Evolutionary conservation across 352 stramenopile species (phyloP), one percentile per base, ranked within the genome.

Genomic region (Phytophthora nicotianae): DNA sequence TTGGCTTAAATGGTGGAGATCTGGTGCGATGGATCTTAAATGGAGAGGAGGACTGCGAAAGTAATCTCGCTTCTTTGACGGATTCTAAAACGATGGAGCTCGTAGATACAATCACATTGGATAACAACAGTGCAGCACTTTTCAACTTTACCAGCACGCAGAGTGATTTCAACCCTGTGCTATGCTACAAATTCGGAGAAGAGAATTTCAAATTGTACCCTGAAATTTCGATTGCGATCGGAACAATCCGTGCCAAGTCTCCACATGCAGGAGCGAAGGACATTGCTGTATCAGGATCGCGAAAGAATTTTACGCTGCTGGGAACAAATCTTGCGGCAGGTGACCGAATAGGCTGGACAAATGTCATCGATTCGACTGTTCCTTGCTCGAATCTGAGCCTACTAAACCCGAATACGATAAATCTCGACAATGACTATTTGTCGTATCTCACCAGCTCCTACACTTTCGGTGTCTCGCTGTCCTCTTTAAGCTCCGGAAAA

Each of bases 131-230:
- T 11, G 70, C 68, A 0, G 80, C 46, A 1, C 13, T 52, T 5
- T 91, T 91, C 57, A 88, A 80, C 45, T 91, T 91, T 40, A 70
- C 68, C 0, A 45, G 41, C 1, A 58, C 48, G 0, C 82, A 91
- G 26, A 54, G 53, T 23, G 80, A 89, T 32, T 91, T 76, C 48
- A 74, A 68, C 6, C 79, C 82, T 0, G 50, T 83, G 0, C 50
- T 90, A n/a, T 90, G 81, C 42, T 90, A 88, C 66, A 81, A 83
- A 35, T 90, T 90, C 49, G 81, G 74, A 2, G 55, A 62, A 0
- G 81, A 90, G 38, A 62, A 62, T 13, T 91, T 81, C 37, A 81
- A 89, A 20, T 59, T 83, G 14, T 89, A 91, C 35, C n/a, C 55
- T 0, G 68, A 58, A 19, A 56, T 91, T 21, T 62, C 56, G 24